Percentiles rank a stretch among this genome's conserved stretches.
Conservation (phyloP, 192 early-diverging fungal species). For the Pecoramyces ruminantium region DNA sequence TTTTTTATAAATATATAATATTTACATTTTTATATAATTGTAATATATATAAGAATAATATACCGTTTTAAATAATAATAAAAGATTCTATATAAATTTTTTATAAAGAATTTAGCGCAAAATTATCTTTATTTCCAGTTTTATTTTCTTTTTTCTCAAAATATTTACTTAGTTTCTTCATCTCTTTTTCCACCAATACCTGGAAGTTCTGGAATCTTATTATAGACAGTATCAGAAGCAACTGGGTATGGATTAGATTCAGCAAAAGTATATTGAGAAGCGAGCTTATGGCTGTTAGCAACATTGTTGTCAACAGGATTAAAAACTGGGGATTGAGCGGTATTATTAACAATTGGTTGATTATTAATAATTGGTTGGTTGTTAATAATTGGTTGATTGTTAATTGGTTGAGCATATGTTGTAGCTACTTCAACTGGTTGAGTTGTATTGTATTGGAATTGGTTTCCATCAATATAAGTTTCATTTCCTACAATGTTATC, state of each 20-base stretch:
- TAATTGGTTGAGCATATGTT: not conserved
- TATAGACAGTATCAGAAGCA: not conserved
- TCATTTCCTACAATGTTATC: not conserved
- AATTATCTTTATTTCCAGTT: no score
- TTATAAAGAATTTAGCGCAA: no score
- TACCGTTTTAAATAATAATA: no score
- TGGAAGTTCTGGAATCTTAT: not conserved
- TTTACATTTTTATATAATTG: no score
- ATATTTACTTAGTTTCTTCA: not conserved
- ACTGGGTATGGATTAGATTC: not conserved
- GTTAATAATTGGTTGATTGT: no score
- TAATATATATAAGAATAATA: no score
- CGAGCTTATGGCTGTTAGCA: not conserved
- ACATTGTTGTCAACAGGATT: no score
- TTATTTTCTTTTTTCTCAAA: no score
- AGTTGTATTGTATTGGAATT: not conserved
- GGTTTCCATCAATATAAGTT: not conserved
- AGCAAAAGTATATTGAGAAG: not conserved
- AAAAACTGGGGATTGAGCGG: not conserved
- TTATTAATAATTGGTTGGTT: no score
- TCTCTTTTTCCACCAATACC: not conserved
- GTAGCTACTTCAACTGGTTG: not conserved
- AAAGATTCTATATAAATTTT: no score
- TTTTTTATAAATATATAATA: no score
- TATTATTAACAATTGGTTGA: no score